phyloP scores from a whole-genome alignment of 768 basidiomycete species.

The Boletus tomentosulus region DNA sequence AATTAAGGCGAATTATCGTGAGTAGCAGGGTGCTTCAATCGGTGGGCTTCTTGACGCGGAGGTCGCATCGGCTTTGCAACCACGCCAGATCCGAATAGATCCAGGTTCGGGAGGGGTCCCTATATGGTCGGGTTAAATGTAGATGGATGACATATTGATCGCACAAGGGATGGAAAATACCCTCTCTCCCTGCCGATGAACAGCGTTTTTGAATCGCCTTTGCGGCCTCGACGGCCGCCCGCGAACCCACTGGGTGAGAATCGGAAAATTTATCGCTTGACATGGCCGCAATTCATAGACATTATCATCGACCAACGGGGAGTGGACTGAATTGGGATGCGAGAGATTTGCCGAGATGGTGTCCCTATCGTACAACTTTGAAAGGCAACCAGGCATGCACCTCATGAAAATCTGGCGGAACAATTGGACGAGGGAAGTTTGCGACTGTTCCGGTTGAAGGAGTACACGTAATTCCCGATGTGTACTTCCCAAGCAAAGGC shows the following conservation, averaged over 20 bases:
- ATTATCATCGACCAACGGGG: neutral
- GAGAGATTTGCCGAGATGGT: constrained; percentile 19
- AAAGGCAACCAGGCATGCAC: neutral
- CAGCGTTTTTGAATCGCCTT: constrained; percentile 6
- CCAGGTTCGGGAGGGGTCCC: constrained; percentile 13
- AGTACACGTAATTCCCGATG: constrained; percentile 14
- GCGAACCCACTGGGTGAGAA: constrained; percentile 16
- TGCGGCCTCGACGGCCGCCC: constrained; percentile 10
- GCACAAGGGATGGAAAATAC: neutral
- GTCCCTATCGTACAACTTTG: neutral
- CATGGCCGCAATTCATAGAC: constrained; percentile 1
- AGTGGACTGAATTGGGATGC: neutral
- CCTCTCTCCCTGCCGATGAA: neutral
- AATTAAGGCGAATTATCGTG: constrained; percentile 26
- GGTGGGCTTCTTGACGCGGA: constrained; percentile 25
- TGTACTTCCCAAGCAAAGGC: neutral
- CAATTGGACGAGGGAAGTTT: neutral
- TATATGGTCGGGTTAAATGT: constrained; percentile 2
- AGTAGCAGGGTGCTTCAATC: constrained; percentile 20
- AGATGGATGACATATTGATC: neutral
- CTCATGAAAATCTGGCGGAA: constrained; percentile 26
- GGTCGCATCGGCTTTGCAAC: constrained; percentile 9
- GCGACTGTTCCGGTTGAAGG: neutral
- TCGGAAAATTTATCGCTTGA: constrained; percentile 8
- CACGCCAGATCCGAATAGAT: constrained; percentile 18